Evolutionary conservation across 352 stramenopile species (phyloP).

Genomic region (Globisporangium okanoganense): DNA sequence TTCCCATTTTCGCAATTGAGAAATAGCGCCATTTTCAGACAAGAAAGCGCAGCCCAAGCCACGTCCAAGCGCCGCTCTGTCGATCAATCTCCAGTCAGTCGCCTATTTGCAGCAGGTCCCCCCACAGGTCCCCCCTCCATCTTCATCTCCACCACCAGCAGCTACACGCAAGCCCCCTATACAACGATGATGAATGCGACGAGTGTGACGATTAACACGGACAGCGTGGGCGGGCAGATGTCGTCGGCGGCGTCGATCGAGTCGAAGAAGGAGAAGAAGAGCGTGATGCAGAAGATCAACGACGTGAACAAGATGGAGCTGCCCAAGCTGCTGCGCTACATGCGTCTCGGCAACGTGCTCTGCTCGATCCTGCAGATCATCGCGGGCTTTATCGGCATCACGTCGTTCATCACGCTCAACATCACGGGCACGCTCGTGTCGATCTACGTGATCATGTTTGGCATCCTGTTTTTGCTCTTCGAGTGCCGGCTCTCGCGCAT

Average conservation of each 20-base stretch:
- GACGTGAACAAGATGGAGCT: conserved; percentile 89
- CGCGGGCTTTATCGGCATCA: conserved; percentile 75
- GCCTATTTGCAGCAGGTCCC: conserved; percentile 7
- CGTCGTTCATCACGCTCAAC: conserved; percentile 88
- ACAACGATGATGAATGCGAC: conserved; percentile 68
- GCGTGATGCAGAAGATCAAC: conserved; percentile 79
- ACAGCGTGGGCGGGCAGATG: conserved; percentile 61
- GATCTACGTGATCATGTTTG: conserved; percentile 90
- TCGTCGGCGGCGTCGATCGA: conserved; percentile 30
- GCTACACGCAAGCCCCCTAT: background rate
- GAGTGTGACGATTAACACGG: conserved; percentile 76
- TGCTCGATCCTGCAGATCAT: conserved; percentile 84
- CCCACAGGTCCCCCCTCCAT: background rate
- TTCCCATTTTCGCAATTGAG: too few species aligned
- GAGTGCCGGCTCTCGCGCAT: conserved; percentile 86
- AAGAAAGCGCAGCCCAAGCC: background rate
- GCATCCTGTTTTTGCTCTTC: conserved; percentile 82
- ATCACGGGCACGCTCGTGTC: conserved; percentile 85
- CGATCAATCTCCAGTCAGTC: conserved; percentile 1
- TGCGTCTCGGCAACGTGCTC: conserved; percentile 81
- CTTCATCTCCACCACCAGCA: background rate
- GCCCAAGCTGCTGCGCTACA: conserved; percentile 85
- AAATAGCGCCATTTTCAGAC: too few species aligned
- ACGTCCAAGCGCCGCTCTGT: conserved; percentile 1
- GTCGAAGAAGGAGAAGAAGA: conserved; percentile 68